A percentile compares a stretch with the other conserved stretches of the same genome.
Conservation (phyloP, 2,329 filamentous ascomycete genomes). For the Talaromyces sp. region DNA sequence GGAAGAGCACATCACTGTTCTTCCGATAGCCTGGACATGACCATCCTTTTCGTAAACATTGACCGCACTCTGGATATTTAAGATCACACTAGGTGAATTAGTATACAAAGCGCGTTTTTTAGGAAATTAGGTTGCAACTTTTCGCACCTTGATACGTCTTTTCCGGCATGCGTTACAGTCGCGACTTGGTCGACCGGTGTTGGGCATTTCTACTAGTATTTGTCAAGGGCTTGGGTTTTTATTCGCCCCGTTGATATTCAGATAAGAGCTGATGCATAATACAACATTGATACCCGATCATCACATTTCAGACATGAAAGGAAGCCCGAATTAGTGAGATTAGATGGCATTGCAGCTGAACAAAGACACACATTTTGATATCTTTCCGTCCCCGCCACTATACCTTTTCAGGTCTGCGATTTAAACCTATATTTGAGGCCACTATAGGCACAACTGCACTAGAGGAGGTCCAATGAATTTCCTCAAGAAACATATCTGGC, state of each 20-base stretch:
- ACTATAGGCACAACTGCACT: background rate
- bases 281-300: background rate
- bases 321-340: too few relatives aligned
- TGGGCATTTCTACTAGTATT: constrained; percentile 1
- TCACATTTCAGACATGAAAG: background rate
- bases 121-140: background rate
- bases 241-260: background rate
- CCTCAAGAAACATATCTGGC: background rate
- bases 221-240: background rate
- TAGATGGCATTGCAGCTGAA: background rate
- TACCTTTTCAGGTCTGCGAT: background rate
- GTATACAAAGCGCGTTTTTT: background rate
- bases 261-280: background rate
- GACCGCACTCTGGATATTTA: background rate
- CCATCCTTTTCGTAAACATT: constrained; percentile 9
- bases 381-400: background rate
- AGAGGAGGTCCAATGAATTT: too few relatives aligned
- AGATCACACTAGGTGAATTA: constrained; percentile 6
- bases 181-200: constrained; percentile 4
- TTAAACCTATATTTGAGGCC: background rate
- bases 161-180: constrained; percentile 5
- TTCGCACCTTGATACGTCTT: constrained; percentile 9
- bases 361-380: background rate
- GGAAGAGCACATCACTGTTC: constrained; percentile 4
- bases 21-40: constrained; percentile 6